Conservation (phyloP, 371 early-diverging fungal species). For the Rhizopus microsporus region DNA sequence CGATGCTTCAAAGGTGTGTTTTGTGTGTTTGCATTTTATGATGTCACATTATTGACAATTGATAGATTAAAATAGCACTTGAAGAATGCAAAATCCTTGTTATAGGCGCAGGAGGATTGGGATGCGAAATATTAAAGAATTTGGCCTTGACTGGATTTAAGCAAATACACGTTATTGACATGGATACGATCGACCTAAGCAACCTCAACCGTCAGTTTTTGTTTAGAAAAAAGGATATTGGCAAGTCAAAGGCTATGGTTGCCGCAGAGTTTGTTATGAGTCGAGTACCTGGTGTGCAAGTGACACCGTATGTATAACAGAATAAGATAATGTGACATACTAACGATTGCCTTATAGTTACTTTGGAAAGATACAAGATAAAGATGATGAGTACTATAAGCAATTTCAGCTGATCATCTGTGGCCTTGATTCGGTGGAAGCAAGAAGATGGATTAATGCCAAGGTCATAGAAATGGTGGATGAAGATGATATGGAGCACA, state of each 20-base stretch:
- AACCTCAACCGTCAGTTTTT: conserved; percentile 99
- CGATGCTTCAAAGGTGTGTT: conserved; percentile 15
- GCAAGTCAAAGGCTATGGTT: conserved; percentile 80
- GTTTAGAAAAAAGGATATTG: conserved; percentile 86
- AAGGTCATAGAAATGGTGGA: conserved; percentile 79
- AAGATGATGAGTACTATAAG: conserved; percentile 87
- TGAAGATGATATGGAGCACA: conserved; percentile 59
- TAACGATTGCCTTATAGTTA: conserved; percentile 40
- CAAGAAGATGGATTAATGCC: conserved; percentile 96
- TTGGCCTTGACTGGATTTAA: conserved; percentile 88
- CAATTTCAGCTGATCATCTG: conserved; percentile 89
- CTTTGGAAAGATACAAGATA: conserved; percentile 92
- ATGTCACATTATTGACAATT: neutral
- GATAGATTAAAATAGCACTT: conserved; percentile 30
- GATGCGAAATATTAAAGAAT: conserved; percentile 98
- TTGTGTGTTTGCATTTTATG: neutral
- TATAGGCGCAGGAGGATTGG: conserved; percentile 98
- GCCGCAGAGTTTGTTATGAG: conserved; percentile 90
- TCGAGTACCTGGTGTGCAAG: conserved; percentile 76
- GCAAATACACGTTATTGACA: conserved; percentile 89
- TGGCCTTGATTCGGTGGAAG: conserved; percentile 94
- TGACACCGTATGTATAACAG: conserved; percentile 73
- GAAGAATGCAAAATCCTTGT: conserved; percentile 63
- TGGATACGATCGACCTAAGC: conserved; percentile 98
- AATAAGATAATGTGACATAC: neutral